phyloP scores from a whole-genome alignment of 108 stramenopile species.

The Skeletonema marinoi region DNA sequence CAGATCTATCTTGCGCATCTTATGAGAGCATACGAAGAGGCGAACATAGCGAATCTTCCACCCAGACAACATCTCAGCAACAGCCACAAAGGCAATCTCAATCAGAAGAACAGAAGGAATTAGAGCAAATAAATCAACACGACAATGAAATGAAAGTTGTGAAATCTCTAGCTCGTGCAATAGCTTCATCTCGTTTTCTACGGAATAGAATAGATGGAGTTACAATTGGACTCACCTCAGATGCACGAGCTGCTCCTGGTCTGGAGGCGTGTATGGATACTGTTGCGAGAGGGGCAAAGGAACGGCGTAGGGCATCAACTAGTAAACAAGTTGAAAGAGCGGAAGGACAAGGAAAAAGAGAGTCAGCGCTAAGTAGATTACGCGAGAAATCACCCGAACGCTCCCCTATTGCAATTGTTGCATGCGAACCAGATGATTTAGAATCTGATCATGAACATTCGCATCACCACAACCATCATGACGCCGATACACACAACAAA shows the following conservation, averaged over 20 bases:
- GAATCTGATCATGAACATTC: constrained; percentile 35
- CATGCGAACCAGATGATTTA: constrained; percentile 53
- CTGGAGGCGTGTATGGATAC: constrained; percentile 69
- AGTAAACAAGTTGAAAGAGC: not conserved
- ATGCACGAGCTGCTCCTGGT: constrained; percentile 65
- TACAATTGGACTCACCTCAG: constrained; percentile 55
- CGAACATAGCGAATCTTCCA: not conserved
- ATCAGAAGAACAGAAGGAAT: constrained; percentile 6
- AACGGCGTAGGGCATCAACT: constrained; percentile 33
- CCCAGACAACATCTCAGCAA: not conserved
- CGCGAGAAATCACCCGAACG: constrained; percentile 26
- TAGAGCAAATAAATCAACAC: constrained; percentile 13
- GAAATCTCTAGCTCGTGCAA: constrained; percentile 42
- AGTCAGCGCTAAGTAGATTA: constrained; percentile 3
- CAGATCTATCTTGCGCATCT: constrained; percentile 12
- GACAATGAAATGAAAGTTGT: constrained; percentile 27
- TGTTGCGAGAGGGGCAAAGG: constrained; percentile 44
- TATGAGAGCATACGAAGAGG: constrained; percentile 3
- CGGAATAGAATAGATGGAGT: constrained; percentile 56
- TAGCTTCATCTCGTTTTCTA: constrained; percentile 42
- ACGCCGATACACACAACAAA: constrained; percentile 47
- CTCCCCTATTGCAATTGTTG: constrained; percentile 54
- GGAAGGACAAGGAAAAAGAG: not conserved
- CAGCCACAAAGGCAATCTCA: not conserved
- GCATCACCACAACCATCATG: constrained; percentile 25